Evolutionary conservation across 2,329 filamentous ascomycete genomes (phyloP).

Genomic region (Penicillium sp.): DNA sequence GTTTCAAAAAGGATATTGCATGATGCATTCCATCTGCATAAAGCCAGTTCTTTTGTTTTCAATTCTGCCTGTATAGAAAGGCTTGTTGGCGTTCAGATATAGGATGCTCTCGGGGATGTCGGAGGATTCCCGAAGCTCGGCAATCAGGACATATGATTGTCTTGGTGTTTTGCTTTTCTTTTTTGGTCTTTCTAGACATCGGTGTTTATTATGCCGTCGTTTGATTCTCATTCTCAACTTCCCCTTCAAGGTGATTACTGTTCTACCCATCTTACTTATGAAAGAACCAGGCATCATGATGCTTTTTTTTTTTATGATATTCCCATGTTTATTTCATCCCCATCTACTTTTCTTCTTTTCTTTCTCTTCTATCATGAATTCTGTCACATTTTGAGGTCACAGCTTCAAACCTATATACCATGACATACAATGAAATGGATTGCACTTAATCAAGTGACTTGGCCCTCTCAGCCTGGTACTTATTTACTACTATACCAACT

Average conservation of each 20-base stretch:
- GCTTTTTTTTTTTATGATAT: conserved; percentile 8
- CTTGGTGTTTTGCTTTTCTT: neutral
- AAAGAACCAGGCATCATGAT: neutral
- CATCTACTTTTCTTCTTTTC: neutral
- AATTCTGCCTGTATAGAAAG: conserved; percentile 16
- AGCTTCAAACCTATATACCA: conserved; percentile 6
- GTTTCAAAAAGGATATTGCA: conserved; percentile 6
- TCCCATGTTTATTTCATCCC: conserved; percentile 1
- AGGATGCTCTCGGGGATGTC: conserved; percentile 12
- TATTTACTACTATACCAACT: neutral
- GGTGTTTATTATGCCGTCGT: neutral
- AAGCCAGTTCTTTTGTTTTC: neutral
- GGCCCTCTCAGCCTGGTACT: neutral
- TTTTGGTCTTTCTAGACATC: neutral
- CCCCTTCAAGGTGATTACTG: neutral
- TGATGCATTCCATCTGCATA: conserved; percentile 5
- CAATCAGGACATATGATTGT: conserved; percentile 1
- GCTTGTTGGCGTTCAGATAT: conserved; percentile 25
- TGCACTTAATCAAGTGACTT: neutral
- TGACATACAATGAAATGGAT: neutral
- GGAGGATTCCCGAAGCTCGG: neutral
- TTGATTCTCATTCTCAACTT: neutral
- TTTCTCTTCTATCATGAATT: neutral
- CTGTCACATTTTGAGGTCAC: neutral
- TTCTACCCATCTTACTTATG: neutral